Evolutionary conservation across 345 rosid genomes (phyloP), one percentile per base, ranked within the genome.

Genomic region (Orychophragmus violaceus): DNA sequence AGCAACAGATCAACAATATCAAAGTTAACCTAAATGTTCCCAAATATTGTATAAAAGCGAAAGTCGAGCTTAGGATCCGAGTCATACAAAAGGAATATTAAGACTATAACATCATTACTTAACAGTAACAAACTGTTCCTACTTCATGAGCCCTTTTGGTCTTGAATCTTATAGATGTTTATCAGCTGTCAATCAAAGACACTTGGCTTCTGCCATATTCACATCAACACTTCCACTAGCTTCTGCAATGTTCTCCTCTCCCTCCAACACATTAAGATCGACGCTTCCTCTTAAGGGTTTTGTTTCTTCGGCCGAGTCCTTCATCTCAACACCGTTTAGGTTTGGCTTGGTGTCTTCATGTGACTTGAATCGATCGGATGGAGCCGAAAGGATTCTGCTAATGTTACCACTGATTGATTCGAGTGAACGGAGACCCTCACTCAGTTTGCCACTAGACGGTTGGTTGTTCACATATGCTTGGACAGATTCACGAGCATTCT

Each of bases 371-470:
- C 68, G 64, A 61, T 45, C 64, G 19, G 73, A 45, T 24, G 74
- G 64, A 29, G 79, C 73, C 16, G 79, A 76, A 18, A 94, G 88
- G 59, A 85, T 80, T 35, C 61, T 74, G 68, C 17, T 74, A 23
- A 90, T 66, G 54, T 76, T 74, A 39, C 73, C 74, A 28, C n/a
- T 73, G 30, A 82, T 68, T 27, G 69, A 61, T 78, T 85, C 84
- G 32, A 90, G 22, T 2, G 85, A 77, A 29, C 32, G 71, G 62
- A 94, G 83, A 76, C 76, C 70, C 77, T 79, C 81, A 76, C 72
- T 81, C 78, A 84, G 49, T 77, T 78, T 76, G 52, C 46, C 60
- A 71, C 77, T 86, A 0, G 49, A 61, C 2, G 59, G 71, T 11
- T 76, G 62, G 63, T 63, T 70, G 75, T 69, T 69, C 51, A 70